A percentile compares a stretch with the other conserved stretches of the same genome.
phyloP scores from a whole-genome alignment of 805 yeast species.

The Nakazawaea ishiwadae region DNA sequence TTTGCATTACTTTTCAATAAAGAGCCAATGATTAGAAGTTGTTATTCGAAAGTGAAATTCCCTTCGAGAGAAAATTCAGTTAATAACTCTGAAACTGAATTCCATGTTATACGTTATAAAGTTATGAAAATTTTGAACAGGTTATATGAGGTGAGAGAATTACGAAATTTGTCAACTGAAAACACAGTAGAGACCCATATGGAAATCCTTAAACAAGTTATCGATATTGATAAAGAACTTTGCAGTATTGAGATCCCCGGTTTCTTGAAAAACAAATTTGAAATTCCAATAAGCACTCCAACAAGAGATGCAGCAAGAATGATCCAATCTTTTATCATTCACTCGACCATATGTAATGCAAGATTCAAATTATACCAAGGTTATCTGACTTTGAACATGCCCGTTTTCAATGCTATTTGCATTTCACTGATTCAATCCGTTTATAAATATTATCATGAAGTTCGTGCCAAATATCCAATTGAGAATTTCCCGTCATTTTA shows the following conservation, averaged over 20 bases:
- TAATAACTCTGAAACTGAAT: neutral
- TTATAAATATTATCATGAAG: neutral
- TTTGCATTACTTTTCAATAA: constrained; percentile 5
- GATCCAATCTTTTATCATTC: constrained; percentile 1
- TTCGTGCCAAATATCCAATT: neutral
- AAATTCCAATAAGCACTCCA: neutral
- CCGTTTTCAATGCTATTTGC: constrained; percentile 1
- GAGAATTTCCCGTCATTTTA: neutral
- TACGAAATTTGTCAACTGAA: neutral
- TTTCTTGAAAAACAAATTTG: neutral
- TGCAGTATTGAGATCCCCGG: neutral
- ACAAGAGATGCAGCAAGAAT: neutral
- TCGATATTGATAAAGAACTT: neutral
- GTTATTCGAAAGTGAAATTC: neutral
- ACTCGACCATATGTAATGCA: neutral
- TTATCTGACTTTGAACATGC: constrained; percentile 1
- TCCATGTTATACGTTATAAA: constrained; percentile 34
- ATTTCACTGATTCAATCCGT: neutral
- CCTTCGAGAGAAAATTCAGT: neutral
- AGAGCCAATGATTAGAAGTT: constrained; percentile 4
- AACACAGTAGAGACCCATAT: neutral
- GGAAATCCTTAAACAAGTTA: neutral
- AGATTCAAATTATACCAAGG: constrained; percentile 6
- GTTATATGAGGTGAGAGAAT: neutral
- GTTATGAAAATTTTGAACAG: constrained; percentile 34